Evolutionary conservation across 2,329 filamentous ascomycete species (phyloP), one percentile per base, ranked within the genome.

Genomic region (Monascus ruber): DNA sequence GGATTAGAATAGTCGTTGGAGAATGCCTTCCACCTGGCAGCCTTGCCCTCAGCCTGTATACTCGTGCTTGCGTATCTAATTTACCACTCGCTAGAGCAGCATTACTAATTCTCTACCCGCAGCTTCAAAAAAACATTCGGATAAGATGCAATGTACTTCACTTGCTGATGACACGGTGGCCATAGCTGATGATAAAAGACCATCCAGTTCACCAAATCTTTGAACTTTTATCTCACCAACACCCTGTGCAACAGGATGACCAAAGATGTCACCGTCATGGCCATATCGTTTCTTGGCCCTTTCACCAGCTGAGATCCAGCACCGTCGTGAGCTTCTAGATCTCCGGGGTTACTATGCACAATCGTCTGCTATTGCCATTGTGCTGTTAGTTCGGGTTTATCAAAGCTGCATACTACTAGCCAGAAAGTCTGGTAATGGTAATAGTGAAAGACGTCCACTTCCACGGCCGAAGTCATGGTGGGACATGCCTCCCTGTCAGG

Each of bases 311-410:
- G 69, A 77, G 46, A 66, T 70, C 39, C 59, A 69, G 35, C 62
- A 65, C 25, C 66, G 76, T 29, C 65, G 74, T 28, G 59, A 67
- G 24, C 52, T 71, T 24, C 66, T 80, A n/a, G 69, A 77, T 49
- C 59, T 60, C 36, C 73, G 76, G 38, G 74, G 72, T 5, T 55
- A 64, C n/a, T 58, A 73, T 31, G 76, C 74, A 10, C 75, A 79
- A 53, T 56, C 67, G 44, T 76, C 74, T 1, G 63, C 70, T 4
- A 42, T 77, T 6, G 45, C 69, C 4, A 57, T 71, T 9, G 50
- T 67, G 25, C 48, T 74, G 9, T 46, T 63, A 3, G 42, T 66
- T 2, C 65, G 52, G n/a, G 25, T 56, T 5, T 62, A 58, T 41
- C 48, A 52, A 28, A 41, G 35, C 31, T 47, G 39, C 37, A 39